These are phyloP conservation scores for Metarhizium sp. DNA, from an alignment of 2,329 filamentous ascomycete species.

Conservation along the genomic window DNA sequence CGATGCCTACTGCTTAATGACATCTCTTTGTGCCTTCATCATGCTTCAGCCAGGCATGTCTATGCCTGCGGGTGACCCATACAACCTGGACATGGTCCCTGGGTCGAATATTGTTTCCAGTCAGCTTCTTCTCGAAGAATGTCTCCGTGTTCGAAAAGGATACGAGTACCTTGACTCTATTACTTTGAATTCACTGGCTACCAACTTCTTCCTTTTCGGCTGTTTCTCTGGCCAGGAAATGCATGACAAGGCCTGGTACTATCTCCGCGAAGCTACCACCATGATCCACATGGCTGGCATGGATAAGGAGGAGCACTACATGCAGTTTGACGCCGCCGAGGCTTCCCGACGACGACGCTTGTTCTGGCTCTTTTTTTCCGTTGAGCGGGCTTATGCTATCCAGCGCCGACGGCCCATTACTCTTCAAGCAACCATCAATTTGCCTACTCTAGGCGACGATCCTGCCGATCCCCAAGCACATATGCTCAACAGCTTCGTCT, in stretches of 20 bases:
- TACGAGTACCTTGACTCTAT: slow-evolving; percentile 50
- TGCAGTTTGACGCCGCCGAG: slow-evolving; percentile 48
- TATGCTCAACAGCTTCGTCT: slow-evolving; percentile 46
- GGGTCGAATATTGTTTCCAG: slow-evolving; percentile 54
- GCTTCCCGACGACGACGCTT: slow-evolving; percentile 54
- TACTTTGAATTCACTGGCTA: slow-evolving; percentile 51
- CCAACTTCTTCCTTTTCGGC: slow-evolving; percentile 72
- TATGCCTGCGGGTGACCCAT: slow-evolving; percentile 47
- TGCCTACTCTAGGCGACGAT: slow-evolving; percentile 54
- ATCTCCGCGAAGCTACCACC: slow-evolving; percentile 67
- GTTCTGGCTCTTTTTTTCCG: slow-evolving; percentile 65
- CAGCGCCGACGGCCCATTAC: slow-evolving; percentile 61
- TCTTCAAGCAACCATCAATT: slow-evolving; percentile 58
- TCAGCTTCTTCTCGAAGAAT: slow-evolving; percentile 58
- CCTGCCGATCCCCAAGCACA: slow-evolving; percentile 43
- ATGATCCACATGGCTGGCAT: slow-evolving; percentile 52
- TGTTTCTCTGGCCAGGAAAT: slow-evolving; percentile 62
- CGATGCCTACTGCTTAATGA: slow-evolving; percentile 55
- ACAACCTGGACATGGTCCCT: slow-evolving; percentile 45
- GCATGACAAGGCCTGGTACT: slow-evolving; percentile 71
- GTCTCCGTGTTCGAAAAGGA: slow-evolving; percentile 52
- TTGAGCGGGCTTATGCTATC: slow-evolving; percentile 65
- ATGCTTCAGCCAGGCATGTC: slow-evolving; percentile 61
- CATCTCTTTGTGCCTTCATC: slow-evolving; percentile 57
- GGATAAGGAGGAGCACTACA: slow-evolving; percentile 54